phyloP scores from a whole-genome alignment of 164 flowering plant genomes.

The Tinospora cordifolia region DNA sequence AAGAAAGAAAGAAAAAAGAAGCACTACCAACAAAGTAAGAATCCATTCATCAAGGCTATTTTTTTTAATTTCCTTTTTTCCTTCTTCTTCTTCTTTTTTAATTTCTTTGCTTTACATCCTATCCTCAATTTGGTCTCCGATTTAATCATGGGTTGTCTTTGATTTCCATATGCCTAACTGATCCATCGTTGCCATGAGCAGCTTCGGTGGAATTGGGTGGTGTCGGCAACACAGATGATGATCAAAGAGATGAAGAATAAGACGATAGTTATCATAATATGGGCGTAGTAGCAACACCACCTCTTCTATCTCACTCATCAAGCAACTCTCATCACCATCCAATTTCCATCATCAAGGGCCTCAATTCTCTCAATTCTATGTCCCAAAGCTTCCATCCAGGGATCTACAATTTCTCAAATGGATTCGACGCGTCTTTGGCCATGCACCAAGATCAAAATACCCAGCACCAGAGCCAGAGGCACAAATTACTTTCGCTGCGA shows the following conservation, averaged over 20 bases:
- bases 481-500: conserved; percentile 26
- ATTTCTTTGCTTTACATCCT: background rate
- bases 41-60: background rate
- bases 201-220: background rate
- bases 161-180: conserved; percentile 2
- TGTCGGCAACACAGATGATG: conserved; percentile 9
- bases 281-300: conserved; percentile 31
- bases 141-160: background rate
- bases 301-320: background rate
- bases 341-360: background rate
- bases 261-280: conserved; percentile 23
- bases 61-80: background rate
- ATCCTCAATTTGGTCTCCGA: background rate
- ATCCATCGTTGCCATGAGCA: conserved; percentile 8
- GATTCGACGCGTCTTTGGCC: conserved; percentile 43
- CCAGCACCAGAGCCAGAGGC: conserved; percentile 56
- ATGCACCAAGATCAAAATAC: conserved; percentile 30
- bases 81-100: background rate
- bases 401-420: conserved; percentile 55
- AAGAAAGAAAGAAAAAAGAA: conserved; percentile 16
- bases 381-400: conserved; percentile 62
- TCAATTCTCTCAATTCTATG: conserved; percentile 36
- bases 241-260: conserved; percentile 17
- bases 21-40: conserved; percentile 13
- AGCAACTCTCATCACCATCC: background rate